phyloP scores from a whole-genome alignment of 2,329 filamentous ascomycete species.

The Diaporthe vexans region DNA sequence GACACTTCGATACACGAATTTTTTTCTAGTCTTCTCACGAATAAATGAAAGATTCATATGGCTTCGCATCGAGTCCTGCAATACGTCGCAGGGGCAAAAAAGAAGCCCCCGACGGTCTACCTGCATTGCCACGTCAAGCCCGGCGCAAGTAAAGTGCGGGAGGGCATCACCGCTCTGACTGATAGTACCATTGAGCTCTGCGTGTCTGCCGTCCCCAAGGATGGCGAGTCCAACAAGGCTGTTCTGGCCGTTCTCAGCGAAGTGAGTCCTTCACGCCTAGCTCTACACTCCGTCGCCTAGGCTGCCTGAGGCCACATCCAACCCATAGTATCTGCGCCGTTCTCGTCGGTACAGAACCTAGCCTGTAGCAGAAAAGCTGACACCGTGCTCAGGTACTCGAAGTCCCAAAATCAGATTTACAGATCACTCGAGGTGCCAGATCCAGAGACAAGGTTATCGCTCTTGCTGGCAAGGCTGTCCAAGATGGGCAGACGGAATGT shows the following conservation, averaged over 20 bases:
- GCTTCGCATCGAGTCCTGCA: conserved; percentile 43
- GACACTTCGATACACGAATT: not conserved
- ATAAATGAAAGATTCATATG: not conserved
- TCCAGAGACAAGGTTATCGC: conserved; percentile 74
- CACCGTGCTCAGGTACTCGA: conserved; percentile 62
- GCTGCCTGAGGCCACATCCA: not conserved
- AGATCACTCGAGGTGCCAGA: conserved; percentile 74
- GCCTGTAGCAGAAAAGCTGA: not conserved
- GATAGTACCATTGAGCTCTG: conserved; percentile 73
- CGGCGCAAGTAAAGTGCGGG: conserved; percentile 71
- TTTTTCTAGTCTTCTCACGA: not conserved
- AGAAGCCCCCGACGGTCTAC: conserved; percentile 64
- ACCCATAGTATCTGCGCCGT: too few relatives aligned
- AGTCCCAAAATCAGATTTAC: conserved; percentile 74
- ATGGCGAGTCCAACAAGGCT: conserved; percentile 79
- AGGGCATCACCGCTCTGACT: conserved; percentile 71
- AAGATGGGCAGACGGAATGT: conserved; percentile 47
- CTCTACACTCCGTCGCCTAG: not conserved
- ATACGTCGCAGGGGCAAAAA: conserved; percentile 64
- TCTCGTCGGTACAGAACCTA: not conserved
- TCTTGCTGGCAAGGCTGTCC: conserved; percentile 50
- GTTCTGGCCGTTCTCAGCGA: conserved; percentile 74
- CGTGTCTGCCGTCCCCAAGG: conserved; percentile 74
- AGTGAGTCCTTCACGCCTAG: conserved; percentile 53
- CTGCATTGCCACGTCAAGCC: conserved; percentile 78